A percentile compares a stretch with the other conserved stretches of the same genome.
These are phyloP conservation scores for Colletotrichum sansevieriae DNA, from an alignment of 2,329 filamentous ascomycete species.

Conservation along the genomic window DNA sequence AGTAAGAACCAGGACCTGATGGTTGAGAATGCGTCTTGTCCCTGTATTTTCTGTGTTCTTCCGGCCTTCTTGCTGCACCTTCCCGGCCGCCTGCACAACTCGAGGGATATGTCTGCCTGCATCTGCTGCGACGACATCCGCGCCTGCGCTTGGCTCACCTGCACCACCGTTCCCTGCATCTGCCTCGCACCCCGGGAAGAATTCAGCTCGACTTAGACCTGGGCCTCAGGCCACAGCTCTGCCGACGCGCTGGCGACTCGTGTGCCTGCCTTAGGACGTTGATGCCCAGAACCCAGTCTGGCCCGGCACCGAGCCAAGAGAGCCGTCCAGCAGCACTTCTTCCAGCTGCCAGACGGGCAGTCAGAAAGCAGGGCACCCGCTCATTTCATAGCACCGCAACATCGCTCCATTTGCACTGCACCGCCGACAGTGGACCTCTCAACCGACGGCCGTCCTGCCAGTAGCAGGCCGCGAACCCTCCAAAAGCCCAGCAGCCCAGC, in stretches of 20 bases:
- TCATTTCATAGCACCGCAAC: constrained; percentile 1
- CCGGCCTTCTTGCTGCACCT: not conserved
- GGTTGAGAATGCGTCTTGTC: constrained; percentile 6
- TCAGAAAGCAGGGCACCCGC: not conserved
- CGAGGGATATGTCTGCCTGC: constrained; percentile 6
- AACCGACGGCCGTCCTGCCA: constrained; percentile 29
- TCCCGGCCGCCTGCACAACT: constrained; percentile 9
- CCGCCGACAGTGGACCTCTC: constrained; percentile 26
- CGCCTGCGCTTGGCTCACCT: constrained; percentile 7
- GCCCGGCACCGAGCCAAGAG: constrained; percentile 38
- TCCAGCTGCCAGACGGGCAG: not conserved
- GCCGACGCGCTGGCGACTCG: constrained; percentile 4
- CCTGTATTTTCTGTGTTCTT: no score
- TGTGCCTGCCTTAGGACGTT: constrained; percentile 2
- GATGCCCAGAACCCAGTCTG: constrained; percentile 11
- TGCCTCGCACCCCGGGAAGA: not conserved
- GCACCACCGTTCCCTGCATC: constrained; percentile 22
- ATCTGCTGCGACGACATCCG: constrained; percentile 14
- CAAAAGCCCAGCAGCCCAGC: constrained; percentile 27
- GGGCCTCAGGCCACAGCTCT: constrained; percentile 9
- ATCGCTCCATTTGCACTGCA: constrained; percentile 37
- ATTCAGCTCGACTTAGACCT: constrained; percentile 12
- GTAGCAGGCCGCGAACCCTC: constrained; percentile 24
- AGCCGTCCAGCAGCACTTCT: constrained; percentile 2
- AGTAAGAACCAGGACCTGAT: constrained; percentile 22